Conservation (phyloP, 768 basidiomycete species). For the Pleurotus sapidus region DNA sequence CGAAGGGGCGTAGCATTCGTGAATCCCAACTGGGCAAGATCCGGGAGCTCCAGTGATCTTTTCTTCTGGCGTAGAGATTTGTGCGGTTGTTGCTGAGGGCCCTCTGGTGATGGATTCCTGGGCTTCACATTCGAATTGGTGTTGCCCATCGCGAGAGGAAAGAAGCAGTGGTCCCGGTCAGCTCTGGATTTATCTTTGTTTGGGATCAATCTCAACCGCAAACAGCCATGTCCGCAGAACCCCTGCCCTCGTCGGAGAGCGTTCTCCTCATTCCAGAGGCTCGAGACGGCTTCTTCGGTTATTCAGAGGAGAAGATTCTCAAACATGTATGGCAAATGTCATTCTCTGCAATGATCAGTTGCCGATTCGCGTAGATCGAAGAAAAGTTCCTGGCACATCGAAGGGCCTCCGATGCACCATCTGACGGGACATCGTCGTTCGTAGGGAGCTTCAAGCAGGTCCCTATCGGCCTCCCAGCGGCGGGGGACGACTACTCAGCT, state of each 20-base stretch:
- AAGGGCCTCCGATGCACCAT: conserved; percentile 52
- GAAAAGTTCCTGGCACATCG: conserved; percentile 71
- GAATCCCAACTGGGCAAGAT: conserved; percentile 46
- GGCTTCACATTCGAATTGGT: conserved; percentile 7
- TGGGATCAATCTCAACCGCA: background rate
- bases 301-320: conserved; percentile 73
- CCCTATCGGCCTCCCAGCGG: conserved; percentile 26
- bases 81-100: conserved; percentile 37
- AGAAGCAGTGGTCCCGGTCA: background rate
- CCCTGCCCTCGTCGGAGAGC: conserved; percentile 7
- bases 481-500: conserved; percentile 8
- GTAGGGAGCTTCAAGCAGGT: conserved; percentile 38
- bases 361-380: conserved; percentile 51
- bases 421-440: conserved; percentile 35
- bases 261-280: conserved; percentile 44
- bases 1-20: conserved; percentile 9
- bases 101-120: conserved; percentile 3
- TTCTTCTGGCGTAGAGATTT: conserved; percentile 65
- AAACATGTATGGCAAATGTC: conserved; percentile 52
- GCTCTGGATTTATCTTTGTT: conserved; percentile 2
- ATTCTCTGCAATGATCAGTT: background rate
- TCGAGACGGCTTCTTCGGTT: conserved; percentile 76
- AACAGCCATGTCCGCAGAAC: background rate
- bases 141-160: conserved; percentile 8
- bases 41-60: conserved; percentile 73